phyloP scores from a whole-genome alignment of 805 yeast genomes.

The Saturnispora zaruensis region DNA sequence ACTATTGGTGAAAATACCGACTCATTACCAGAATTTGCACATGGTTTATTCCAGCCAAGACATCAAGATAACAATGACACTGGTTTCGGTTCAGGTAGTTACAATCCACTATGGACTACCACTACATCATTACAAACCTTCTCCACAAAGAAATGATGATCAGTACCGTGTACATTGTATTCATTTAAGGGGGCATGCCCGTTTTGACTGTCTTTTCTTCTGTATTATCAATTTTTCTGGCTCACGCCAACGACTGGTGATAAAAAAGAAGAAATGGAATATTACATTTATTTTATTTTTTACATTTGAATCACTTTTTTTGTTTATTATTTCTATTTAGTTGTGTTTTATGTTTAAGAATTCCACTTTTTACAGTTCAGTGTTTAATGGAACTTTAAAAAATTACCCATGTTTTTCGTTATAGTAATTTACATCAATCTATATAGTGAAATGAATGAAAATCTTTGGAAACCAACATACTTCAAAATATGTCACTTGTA shows the following conservation, averaged over 20 bases:
- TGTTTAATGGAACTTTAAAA: neutral
- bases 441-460: no score
- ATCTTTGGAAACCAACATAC: no score
- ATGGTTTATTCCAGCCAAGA: conserved; percentile 88
- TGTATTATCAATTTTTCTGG: neutral
- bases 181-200: neutral
- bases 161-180: neutral
- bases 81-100: conserved; percentile 36
- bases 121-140: conserved; percentile 36
- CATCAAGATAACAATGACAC: conserved; percentile 78
- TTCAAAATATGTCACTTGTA: no score
- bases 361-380: neutral
- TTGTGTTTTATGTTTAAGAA: neutral
- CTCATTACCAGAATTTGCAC: conserved; percentile 28
- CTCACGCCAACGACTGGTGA: neutral
- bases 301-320: neutral
- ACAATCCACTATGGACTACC: conserved; percentile 39
- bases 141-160: conserved; percentile 36
- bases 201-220: neutral
- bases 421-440: no score
- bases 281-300: neutral
- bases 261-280: neutral
- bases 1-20: conserved; percentile 28
- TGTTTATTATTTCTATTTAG: neutral
- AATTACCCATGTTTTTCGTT: neutral